These are phyloP conservation scores for Ascochyta lentis DNA, from an alignment of 2,329 filamentous ascomycete genomes.

Conservation along the genomic window DNA sequence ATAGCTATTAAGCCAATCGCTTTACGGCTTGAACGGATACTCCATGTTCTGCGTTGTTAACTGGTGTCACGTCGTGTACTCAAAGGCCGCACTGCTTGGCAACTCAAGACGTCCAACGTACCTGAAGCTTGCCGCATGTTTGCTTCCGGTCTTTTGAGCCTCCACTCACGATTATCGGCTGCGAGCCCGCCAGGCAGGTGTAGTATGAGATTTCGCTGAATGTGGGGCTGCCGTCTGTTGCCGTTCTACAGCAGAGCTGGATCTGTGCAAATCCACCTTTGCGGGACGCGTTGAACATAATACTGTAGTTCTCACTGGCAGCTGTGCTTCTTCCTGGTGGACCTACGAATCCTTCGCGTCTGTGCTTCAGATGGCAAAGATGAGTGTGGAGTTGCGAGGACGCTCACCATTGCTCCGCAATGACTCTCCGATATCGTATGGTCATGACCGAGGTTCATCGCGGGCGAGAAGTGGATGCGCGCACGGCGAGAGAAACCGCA, in stretches of 20 bases:
- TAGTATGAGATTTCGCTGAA: no score
- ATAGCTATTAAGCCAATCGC: background rate
- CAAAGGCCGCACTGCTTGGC: no score
- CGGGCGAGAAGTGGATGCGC: background rate
- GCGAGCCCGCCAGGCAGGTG: background rate
- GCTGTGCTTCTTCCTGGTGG: background rate
- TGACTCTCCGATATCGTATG: background rate
- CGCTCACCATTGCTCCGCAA: background rate
- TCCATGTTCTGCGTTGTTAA: background rate
- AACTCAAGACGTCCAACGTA: no score
- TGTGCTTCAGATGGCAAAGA: background rate
- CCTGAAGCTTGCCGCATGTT: no score
- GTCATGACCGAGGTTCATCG: background rate
- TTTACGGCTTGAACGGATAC: background rate
- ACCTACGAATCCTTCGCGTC: background rate
- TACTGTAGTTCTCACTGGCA: background rate
- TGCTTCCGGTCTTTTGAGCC: no score
- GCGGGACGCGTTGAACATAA: background rate
- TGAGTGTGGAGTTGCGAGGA: background rate
- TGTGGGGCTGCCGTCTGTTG: background rate
- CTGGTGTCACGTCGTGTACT: no score
- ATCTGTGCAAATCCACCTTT: background rate
- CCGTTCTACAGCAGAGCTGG: background rate
- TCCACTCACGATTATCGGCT: no score
- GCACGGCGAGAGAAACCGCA: background rate